Evolutionary conservation across 192 early-diverging fungal species (phyloP).

Genomic region (Backusella tuberculispora): DNA sequence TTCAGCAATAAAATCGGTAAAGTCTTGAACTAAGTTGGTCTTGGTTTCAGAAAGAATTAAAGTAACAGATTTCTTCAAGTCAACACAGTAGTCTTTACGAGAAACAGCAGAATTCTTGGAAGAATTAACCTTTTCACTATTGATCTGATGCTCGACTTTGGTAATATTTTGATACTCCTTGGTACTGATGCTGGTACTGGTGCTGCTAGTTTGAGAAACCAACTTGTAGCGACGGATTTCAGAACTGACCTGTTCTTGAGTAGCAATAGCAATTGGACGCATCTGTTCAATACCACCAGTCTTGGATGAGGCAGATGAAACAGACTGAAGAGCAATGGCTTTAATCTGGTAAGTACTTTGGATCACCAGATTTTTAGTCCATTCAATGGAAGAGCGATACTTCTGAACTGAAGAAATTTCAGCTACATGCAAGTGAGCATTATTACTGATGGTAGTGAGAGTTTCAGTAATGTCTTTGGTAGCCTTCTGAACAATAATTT

Average conservation of each 20-base stretch:
- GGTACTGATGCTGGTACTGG: too few species aligned
- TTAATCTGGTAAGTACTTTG: conserved; percentile 23
- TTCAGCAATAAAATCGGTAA: not conserved
- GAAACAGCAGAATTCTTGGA: not conserved
- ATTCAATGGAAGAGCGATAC: conserved; percentile 5
- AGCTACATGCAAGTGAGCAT: not conserved
- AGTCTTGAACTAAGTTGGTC: not conserved
- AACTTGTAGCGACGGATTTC: conserved; percentile 20
- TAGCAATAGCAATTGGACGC: conserved; percentile 15
- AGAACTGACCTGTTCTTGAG: conserved; percentile 10
- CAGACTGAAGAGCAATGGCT: conserved; percentile 11
- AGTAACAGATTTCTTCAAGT: not conserved
- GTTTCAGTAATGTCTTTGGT: not conserved
- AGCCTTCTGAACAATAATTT: conserved; percentile 7
- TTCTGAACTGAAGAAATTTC: not conserved
- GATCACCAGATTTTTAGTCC: conserved; percentile 18
- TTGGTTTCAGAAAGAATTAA: conserved; percentile 6
- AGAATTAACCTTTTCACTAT: not conserved
- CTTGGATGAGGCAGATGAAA: not conserved
- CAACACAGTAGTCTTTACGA: not conserved
- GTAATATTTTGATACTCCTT: too few species aligned
- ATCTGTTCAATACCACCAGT: conserved; percentile 17
- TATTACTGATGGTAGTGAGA: not conserved
- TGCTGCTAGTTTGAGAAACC: too few species aligned
- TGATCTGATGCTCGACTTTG: not conserved